phyloP scores from a whole-genome alignment of 2,329 filamentous ascomycete genomes.

The Bipolaris zeicola region DNA sequence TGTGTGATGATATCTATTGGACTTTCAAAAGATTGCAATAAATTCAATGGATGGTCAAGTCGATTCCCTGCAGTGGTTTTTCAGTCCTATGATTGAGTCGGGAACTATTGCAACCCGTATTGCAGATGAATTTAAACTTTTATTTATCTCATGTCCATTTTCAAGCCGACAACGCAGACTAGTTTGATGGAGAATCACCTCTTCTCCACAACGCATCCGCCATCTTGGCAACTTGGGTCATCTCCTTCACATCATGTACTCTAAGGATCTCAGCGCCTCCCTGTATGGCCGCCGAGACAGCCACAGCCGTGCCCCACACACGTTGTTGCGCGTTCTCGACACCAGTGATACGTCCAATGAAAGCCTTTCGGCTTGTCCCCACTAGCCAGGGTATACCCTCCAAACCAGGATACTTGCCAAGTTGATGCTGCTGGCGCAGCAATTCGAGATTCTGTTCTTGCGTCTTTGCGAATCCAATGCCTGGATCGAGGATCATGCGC shows the following conservation, averaged over 20 bases:
- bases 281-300: constrained; percentile 81
- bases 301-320: constrained; percentile 84
- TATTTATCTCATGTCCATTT: neutral
- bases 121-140: neutral
- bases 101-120: too few species aligned
- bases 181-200: neutral
- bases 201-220: constrained; percentile 89
- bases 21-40: neutral
- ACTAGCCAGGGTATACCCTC: constrained; percentile 83
- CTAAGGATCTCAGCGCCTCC: constrained; percentile 90
- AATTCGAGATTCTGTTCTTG: constrained; percentile 80
- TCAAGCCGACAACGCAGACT: too few species aligned
- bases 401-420: constrained; percentile 59
- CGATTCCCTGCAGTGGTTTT: too few species aligned
- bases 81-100: too few species aligned
- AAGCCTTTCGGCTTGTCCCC: constrained; percentile 86
- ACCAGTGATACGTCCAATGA: constrained; percentile 82
- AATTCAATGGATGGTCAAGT: neutral
- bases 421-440: constrained; percentile 67
- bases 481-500: constrained; percentile 94
- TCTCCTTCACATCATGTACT: constrained; percentile 88
- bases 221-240: constrained; percentile 83
- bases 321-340: constrained; percentile 72
- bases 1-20: neutral
- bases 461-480: constrained; percentile 91